These are phyloP conservation scores for Medicago truncatula DNA, from an alignment of 306 rosid genomes.

Conservation along the genomic window DNA sequence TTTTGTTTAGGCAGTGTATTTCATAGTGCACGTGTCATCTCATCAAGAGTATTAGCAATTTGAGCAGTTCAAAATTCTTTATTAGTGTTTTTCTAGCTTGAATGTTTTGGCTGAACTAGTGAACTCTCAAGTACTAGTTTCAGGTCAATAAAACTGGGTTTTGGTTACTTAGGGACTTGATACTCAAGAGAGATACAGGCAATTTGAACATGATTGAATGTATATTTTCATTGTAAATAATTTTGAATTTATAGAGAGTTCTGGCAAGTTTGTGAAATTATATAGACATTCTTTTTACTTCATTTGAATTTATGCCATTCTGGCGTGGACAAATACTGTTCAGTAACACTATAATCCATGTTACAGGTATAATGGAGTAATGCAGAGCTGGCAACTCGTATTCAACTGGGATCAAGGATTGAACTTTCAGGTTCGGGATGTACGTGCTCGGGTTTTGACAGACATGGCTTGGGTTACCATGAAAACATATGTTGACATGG, in stretches of 20 bases:
- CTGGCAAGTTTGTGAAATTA: slow-evolving; percentile 28
- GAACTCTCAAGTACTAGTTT: slow-evolving; percentile 31
- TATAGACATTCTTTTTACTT: neutral
- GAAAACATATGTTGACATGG: slow-evolving; percentile 82
- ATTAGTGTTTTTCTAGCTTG: slow-evolving; percentile 11
- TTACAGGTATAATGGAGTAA: slow-evolving; percentile 75
- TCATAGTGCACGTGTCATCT: slow-evolving; percentile 19
- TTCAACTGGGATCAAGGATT: slow-evolving; percentile 91
- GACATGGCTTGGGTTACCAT: slow-evolving; percentile 98
- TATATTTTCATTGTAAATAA: neutral
- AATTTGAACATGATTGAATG: slow-evolving; percentile 29
- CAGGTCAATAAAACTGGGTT: slow-evolving; percentile 15
- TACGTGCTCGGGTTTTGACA: slow-evolving; percentile 78
- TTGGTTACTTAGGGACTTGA: slow-evolving; percentile 32
- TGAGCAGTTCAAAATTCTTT: slow-evolving; percentile 15
- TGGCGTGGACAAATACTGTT: slow-evolving; percentile 1
- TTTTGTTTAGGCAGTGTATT: neutral
- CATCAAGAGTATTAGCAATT: slow-evolving; percentile 22
- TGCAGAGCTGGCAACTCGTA: slow-evolving; percentile 87
- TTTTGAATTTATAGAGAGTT: neutral
- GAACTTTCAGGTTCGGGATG: slow-evolving; percentile 89
- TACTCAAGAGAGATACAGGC: neutral
- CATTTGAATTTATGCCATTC: neutral
- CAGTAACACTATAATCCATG: slow-evolving; percentile 27
- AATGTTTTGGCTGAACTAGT: slow-evolving; percentile 24